Conservation (phyloP, 148 eudicot genomes). For the Fallopia convolvulus region DNA sequence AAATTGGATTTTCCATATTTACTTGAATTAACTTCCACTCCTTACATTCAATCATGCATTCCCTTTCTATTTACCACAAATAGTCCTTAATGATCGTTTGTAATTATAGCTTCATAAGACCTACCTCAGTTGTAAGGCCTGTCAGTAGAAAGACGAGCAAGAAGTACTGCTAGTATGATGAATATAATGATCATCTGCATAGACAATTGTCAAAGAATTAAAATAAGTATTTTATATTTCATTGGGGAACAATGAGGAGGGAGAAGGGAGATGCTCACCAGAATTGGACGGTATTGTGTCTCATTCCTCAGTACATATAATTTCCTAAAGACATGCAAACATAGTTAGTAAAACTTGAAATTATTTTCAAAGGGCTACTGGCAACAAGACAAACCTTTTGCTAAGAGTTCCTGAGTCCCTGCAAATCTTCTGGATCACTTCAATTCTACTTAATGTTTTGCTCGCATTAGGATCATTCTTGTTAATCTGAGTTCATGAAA, state of each 20-base stretch:
- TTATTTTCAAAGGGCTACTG: neutral
- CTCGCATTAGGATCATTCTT: conserved; percentile 65
- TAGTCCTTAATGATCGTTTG: too few species aligned
- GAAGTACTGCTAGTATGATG: conserved; percentile 2
- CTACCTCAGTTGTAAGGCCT: neutral
- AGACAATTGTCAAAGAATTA: neutral
- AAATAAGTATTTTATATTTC: neutral
- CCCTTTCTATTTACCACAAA: too few species aligned
- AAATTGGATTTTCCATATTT: too few species aligned
- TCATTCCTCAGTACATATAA: conserved; percentile 8
- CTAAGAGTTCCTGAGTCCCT: conserved; percentile 59
- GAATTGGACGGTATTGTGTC: conserved; percentile 5
- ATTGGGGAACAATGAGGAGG: neutral
- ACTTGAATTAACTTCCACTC: too few species aligned
- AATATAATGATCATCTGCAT: conserved; percentile 9
- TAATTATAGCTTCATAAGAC: neutral
- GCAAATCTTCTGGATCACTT: conserved; percentile 60
- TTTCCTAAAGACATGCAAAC: neutral
- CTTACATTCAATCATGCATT: too few species aligned
- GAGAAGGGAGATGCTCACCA: neutral
- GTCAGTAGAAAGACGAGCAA: conserved; percentile 1
- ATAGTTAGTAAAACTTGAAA: neutral
- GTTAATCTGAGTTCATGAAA: conserved; percentile 37
- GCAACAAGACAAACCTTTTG: conserved; percentile 38
- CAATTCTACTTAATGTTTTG: conserved; percentile 57